Base-by-base conservation (phyloP, 805 yeast species). In the Saccharomyces jurei region DNA sequence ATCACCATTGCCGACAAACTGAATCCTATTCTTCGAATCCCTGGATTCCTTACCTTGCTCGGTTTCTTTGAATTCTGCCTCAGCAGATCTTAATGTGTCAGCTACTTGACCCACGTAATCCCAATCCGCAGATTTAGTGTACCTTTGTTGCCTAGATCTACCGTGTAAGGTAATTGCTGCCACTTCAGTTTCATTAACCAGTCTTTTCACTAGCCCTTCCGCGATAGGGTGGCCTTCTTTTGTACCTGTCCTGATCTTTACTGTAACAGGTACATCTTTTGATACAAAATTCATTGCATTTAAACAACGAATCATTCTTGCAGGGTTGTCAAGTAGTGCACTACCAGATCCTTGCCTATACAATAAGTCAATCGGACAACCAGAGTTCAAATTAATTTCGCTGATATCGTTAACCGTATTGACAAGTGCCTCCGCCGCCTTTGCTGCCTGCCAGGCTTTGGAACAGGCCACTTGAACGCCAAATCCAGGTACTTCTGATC, bases 291-390 rank as follows among this genome's bases (percentile, higher is more conserved):
- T 87, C 97, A 94, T 94, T 2, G 94, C 89, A 63, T 87, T 84
- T 50, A 92, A 73, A 63, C 90, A 83, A 59, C 96, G 78, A 46
- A 86, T 67, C 71, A 91, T 72, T 64, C 88, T 82, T 2, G 95
- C 84, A 9, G 96, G 95, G 63, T 87, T 89, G 58, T 90, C 97
- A 77, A 94, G 74, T 53, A 94, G 77, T 0, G 96, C 98, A 41
- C 95, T 84, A 2, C 99, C 99, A 58, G 96, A 95, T 46, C 99
- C 99, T 67, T 87, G 89, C 61, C 92, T 81, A 70, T 84, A 94
- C n/a, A 94, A 75, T 62, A 94, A 77, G 68, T 95, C 99, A 61
- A 94, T 94, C 14, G 99, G 99, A 70, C 99, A 94, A 2, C 99
- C 99, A 66, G 96, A 86, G 72, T 94, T 94, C 64, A 94, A 78